Conservation (phyloP, 192 early-diverging fungal genomes). For the Jimgerdemannia lactiflua region DNA sequence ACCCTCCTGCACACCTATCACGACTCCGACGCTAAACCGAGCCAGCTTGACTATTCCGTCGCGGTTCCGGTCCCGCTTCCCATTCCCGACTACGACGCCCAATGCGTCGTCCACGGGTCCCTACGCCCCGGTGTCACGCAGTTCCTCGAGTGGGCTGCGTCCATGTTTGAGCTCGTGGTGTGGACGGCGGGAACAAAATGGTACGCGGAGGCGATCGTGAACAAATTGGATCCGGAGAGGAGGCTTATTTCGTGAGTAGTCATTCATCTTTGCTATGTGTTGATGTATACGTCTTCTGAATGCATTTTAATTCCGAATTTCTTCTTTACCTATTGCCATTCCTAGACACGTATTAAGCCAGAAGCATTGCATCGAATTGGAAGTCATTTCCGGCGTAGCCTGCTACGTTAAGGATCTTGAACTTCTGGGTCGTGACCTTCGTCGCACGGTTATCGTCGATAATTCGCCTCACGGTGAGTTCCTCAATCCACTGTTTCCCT, state of each 20-base stretch:
- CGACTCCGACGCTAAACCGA: slow-evolving; percentile 5
- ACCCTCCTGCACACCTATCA: slow-evolving; percentile 34
- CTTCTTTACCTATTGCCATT: neutral
- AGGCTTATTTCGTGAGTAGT: slow-evolving; percentile 25
- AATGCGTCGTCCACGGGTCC: slow-evolving; percentile 8
- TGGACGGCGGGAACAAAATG: slow-evolving; percentile 34
- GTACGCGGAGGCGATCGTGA: slow-evolving; percentile 24
- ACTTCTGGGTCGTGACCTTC: slow-evolving; percentile 29
- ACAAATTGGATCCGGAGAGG: slow-evolving; percentile 24
- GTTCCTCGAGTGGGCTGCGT: slow-evolving; percentile 29
- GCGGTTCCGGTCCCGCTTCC: neutral
- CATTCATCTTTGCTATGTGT: neutral
- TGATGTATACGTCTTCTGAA: neutral
- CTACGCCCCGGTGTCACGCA: slow-evolving; percentile 26
- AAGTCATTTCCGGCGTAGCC: slow-evolving; percentile 17
- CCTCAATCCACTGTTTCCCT: neutral
- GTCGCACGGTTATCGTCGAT: slow-evolving; percentile 29
- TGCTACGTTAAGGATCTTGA: slow-evolving; percentile 32
- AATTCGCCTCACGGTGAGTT: slow-evolving; percentile 32
- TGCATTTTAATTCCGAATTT: neutral
- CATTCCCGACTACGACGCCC: neutral
- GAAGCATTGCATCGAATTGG: slow-evolving; percentile 25
- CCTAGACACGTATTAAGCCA: slow-evolving; percentile 30
- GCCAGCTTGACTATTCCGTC: slow-evolving; percentile 24
- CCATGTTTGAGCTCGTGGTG: slow-evolving; percentile 31